Base-by-base conservation (phyloP, 192 early-diverging fungal species). In the Piromyces finnis region DNA sequence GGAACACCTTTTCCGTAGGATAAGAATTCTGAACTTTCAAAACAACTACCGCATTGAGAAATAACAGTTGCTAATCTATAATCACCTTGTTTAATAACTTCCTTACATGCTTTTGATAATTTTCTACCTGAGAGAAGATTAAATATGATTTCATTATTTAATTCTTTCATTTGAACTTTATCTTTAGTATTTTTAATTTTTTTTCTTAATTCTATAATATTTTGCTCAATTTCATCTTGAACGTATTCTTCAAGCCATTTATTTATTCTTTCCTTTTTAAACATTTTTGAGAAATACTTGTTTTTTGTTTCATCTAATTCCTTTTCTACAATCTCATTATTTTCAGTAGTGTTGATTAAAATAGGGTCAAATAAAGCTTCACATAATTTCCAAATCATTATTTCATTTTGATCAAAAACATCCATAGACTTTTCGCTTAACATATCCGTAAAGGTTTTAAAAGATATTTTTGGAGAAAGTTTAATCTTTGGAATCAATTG, bases 61-160 rank as follows among this genome's bases (percentile, higher is more conserved):
- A 98, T 78, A 30, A 96, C 84, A 12, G 92, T 94, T 0, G 95
- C 93, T 32, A 96, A 86, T 3, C 90, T 88, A 80, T 91, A 90
- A 83, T 96, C 88, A 28, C 87, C 83, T 35, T 87, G 86, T 77
- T 87, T 83, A 0, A 94, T 86, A 5, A 94, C 92, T 14, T 86
- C 87, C 68, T 87, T 78, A 29, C 91, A 88, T 0, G 96, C 95
- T 13, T 86, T 84, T 1, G 88, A 83, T 39, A 96, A 84, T 82
- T 88, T 86, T 81, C 92, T 86, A 32, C 90, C 87, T 3, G 87
- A 82, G 77, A 93, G 81, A 81, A 88, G 85, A 15, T 86, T 84
- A 83, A 93, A 92, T 26, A 93, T 83, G 0, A 86, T 81, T 6
- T 80, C 83, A 68, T 68, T 68, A n/a, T 68, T 26, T 11, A 68